A percentile compares a stretch with the other conserved stretches of the same genome.
phyloP scores from a whole-genome alignment of 2,329 filamentous ascomycete genomes.

The Sphaceloma murrayae region DNA sequence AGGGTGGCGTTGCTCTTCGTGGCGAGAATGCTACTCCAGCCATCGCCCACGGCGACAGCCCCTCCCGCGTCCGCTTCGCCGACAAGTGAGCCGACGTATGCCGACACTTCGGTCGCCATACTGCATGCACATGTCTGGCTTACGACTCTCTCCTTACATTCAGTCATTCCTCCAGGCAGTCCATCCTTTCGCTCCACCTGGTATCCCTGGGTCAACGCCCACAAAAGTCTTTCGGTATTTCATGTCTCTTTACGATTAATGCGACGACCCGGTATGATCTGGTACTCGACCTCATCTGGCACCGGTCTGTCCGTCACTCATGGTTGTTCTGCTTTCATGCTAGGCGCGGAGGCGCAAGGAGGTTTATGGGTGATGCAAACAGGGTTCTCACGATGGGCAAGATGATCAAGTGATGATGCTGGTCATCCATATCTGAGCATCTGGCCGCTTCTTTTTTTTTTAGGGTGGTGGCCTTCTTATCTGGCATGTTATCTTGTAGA shows the following conservation, averaged over 20 bases:
- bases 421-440: conserved; percentile 6
- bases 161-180: conserved; percentile 13
- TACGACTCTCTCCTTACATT: not conserved
- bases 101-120: not conserved
- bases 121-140: not conserved
- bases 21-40: conserved; percentile 12
- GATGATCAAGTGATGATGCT: not conserved
- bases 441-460: not conserved
- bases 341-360: not conserved
- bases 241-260: conserved; percentile 1
- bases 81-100: conserved; percentile 7
- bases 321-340: too few relatives aligned
- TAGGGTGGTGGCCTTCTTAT: conserved; percentile 5
- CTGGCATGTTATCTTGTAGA: conserved; percentile 13
- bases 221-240: not conserved
- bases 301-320: too few relatives aligned
- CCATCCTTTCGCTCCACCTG: conserved; percentile 12
- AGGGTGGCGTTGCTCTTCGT: conserved; percentile 14
- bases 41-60: conserved; percentile 18
- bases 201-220: conserved; percentile 1
- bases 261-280: not conserved
- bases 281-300: too few relatives aligned
- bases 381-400: conserved; percentile 7
- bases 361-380: too few relatives aligned
- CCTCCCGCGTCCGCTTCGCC: conserved; percentile 8